Evolutionary conservation across 2,329 filamentous ascomycete species (phyloP).

Genomic region (Fusarium paranaense): DNA sequence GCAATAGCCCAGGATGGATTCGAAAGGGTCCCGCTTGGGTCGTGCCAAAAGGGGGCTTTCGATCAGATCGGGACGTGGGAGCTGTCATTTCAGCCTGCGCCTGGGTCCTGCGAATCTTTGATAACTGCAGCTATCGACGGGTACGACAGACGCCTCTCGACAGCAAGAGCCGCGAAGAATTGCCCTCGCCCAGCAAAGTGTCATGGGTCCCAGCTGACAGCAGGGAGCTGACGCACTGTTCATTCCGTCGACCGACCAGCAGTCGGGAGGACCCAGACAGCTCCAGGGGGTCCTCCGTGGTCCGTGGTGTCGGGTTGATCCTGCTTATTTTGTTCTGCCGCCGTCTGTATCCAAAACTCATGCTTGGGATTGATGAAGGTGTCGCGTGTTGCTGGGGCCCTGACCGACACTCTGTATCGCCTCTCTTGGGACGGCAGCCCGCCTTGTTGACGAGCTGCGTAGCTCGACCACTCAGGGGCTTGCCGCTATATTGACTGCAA

Average conservation of each 20-base stretch:
- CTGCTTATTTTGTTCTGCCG: constrained; percentile 7
- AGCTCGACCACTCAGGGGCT: constrained; percentile 20
- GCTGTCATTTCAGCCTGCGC: not conserved
- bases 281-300: constrained; percentile 9
- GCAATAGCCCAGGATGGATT: not conserved
- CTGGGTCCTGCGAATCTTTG: constrained; percentile 3
- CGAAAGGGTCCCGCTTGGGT: not conserved
- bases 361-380: constrained; percentile 9
- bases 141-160: not conserved
- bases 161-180: constrained; percentile 11
- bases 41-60: constrained; percentile 5
- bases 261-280: constrained; percentile 10
- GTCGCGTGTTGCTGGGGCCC: not conserved
- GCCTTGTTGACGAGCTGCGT: not conserved
- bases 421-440: constrained; percentile 1
- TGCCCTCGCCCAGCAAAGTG: not conserved
- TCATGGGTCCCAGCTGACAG: constrained; percentile 6
- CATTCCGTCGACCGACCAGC: constrained; percentile 19
- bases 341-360: constrained; percentile 26
- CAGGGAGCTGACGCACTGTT: constrained; percentile 27
- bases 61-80: constrained; percentile 25
- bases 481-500: constrained; percentile 14
- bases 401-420: constrained; percentile 29
- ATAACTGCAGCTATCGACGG: constrained; percentile 3
- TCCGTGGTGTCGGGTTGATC: constrained; percentile 5